Evolutionary conservation across 192 early-diverging fungal species (phyloP).

Genomic region (Backusella luteola): DNA sequence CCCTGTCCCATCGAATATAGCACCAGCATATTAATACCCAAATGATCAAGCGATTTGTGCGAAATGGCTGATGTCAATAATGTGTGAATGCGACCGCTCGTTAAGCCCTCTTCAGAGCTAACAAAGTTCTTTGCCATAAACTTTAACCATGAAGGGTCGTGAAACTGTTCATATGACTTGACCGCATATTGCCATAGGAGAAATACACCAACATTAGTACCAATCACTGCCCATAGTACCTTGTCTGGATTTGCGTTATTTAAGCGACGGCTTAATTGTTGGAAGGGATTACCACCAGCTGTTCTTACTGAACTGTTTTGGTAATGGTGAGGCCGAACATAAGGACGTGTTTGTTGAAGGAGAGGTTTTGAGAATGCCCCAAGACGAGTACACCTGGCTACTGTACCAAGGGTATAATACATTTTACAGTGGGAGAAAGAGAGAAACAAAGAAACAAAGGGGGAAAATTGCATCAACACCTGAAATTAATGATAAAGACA

Average conservation of each 20-base stretch:
- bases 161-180: conserved; percentile 36
- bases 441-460: too few relatives aligned
- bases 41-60: conserved; percentile 44
- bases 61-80: conserved; percentile 45
- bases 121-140: conserved; percentile 50
- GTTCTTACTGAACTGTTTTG: conserved; percentile 4
- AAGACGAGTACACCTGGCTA: not conserved
- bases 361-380: not conserved
- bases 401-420: not conserved
- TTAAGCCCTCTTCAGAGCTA: conserved; percentile 32
- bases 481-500: not conserved
- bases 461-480: not conserved
- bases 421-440: not conserved
- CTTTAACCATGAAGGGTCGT: conserved; percentile 30
- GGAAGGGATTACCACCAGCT: conserved; percentile 17
- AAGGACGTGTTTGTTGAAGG: not conserved
- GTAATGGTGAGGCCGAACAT: conserved; percentile 28
- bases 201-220: conserved; percentile 44
- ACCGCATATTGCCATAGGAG: conserved; percentile 49
- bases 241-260: conserved; percentile 31
- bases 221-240: conserved; percentile 41
- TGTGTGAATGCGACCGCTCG: conserved; percentile 42
- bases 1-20: conserved; percentile 46
- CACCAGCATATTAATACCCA: conserved; percentile 48
- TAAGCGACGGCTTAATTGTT: conserved; percentile 11